phyloP scores from a whole-genome alignment of 2,329 filamentous ascomycete genomes.

The Aureobasidium sp. region DNA sequence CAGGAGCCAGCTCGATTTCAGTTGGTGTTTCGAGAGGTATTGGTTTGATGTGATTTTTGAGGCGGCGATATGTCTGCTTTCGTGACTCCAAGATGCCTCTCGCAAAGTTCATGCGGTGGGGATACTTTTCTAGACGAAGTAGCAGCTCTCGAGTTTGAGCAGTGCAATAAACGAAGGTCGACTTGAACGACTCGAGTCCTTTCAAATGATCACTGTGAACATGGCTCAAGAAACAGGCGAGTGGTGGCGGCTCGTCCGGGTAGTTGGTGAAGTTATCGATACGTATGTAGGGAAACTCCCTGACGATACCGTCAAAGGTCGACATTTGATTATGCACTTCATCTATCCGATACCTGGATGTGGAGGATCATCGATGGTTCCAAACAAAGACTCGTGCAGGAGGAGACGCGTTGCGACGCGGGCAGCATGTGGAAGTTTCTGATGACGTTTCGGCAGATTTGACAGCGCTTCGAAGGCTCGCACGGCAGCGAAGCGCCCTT shows the following conservation, averaged over 20 bases:
- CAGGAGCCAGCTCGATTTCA: constrained; percentile 63
- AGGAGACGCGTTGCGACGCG: background rate
- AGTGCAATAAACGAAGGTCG: constrained; percentile 88
- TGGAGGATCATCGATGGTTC: constrained; percentile 11
- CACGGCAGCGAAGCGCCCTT: background rate
- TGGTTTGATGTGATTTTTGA: constrained; percentile 66
- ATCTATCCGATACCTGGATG: background rate
- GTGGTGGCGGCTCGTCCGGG: constrained; percentile 50
- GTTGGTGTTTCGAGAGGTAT: constrained; percentile 78
- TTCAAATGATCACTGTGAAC: constrained; percentile 84
- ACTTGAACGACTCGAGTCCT: constrained; percentile 67
- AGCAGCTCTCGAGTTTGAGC: constrained; percentile 73
- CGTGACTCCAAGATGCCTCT: constrained; percentile 69
- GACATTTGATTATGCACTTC: constrained; percentile 51
- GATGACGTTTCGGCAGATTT: background rate
- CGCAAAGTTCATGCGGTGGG: constrained; percentile 73
- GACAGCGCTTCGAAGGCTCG: background rate
- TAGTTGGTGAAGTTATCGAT: constrained; percentile 74
- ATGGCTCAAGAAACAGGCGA: constrained; percentile 87
- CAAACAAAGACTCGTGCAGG: background rate
- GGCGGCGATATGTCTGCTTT: constrained; percentile 68
- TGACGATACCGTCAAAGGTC: constrained; percentile 64
- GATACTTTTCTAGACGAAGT: constrained; percentile 69
- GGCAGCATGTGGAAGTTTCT: background rate
- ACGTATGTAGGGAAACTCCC: constrained; percentile 72